Evolutionary conservation across 1,139 yeast species (phyloP).

Genomic region (Cylindricascospora bacillispora): DNA sequence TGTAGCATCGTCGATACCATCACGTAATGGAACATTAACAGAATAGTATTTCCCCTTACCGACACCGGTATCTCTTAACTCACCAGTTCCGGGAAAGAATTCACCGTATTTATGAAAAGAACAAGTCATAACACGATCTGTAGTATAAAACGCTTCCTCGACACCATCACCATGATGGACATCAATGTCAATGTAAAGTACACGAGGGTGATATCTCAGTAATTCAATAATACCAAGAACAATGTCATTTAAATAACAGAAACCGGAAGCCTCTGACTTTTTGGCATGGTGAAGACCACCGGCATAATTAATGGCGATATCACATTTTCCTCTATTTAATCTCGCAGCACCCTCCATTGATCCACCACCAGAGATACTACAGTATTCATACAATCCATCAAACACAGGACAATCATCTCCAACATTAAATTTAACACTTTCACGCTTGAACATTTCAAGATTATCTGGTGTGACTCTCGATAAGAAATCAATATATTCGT

Average conservation of each 20-base stretch:
- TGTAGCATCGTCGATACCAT: constrained; percentile 91
- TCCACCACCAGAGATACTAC: constrained; percentile 92
- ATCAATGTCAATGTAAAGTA: constrained; percentile 86
- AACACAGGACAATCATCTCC: constrained; percentile 97
- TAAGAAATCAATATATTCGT: constrained; percentile 88
- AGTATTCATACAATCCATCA: constrained; percentile 90
- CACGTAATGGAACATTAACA: constrained; percentile 84
- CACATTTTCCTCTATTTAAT: constrained; percentile 84
- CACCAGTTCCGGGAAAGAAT: constrained; percentile 95
- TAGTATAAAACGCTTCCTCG: constrained; percentile 90
- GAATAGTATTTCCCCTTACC: constrained; percentile 81
- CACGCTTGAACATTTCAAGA: constrained; percentile 80
- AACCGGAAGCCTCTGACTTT: constrained; percentile 90
- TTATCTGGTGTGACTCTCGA: constrained; percentile 93
- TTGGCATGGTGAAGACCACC: constrained; percentile 98
- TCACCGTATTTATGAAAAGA: constrained; percentile 94
- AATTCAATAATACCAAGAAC: constrained; percentile 77
- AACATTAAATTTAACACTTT: constrained; percentile 87
- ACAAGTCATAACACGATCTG: constrained; percentile 91
- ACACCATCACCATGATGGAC: constrained; percentile 98
- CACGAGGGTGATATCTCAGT: constrained; percentile 78
- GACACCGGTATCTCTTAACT: constrained; percentile 73
- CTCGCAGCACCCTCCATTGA: constrained; percentile 96
- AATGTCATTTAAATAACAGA: constrained; percentile 90
- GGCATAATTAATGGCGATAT: constrained; percentile 91